Evolutionary conservation across 2,329 filamentous ascomycete genomes (phyloP).

Genomic region (Ilyonectria sp.): DNA sequence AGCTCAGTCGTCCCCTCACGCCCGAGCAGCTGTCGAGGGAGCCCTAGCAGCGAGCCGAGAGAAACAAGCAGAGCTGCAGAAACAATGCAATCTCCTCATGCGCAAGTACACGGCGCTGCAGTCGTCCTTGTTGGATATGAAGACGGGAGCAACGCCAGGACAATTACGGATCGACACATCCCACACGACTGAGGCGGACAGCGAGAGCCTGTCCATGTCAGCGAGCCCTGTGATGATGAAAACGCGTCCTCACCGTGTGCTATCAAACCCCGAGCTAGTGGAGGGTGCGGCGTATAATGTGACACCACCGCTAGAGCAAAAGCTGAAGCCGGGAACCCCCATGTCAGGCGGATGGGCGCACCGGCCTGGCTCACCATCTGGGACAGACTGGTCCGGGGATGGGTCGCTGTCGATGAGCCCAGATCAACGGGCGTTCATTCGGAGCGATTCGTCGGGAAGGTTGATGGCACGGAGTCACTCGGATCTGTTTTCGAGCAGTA

Average conservation of each 20-base stretch:
- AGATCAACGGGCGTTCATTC: conserved; percentile 62
- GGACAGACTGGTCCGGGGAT: conserved; percentile 50
- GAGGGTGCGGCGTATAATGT: conserved; percentile 61
- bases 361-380: conserved; percentile 57
- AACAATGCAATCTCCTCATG: conserved; percentile 64
- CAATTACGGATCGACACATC: conserved; percentile 43
- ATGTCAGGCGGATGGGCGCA: conserved; percentile 49
- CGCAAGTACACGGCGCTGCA: conserved; percentile 69
- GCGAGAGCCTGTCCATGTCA: conserved; percentile 55
- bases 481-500: conserved; percentile 56
- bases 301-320: conserved; percentile 59
- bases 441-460: conserved; percentile 57
- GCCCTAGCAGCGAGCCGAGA: conserved; percentile 66
- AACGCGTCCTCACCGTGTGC: conserved; percentile 56
- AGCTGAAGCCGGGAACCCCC: conserved; percentile 50
- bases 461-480: conserved; percentile 41
- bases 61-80: conserved; percentile 69
- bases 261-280: conserved; percentile 62
- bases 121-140: conserved; percentile 64
- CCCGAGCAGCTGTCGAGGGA: conserved; percentile 59
- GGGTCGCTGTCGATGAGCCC: conserved; percentile 51
- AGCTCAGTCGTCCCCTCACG: conserved; percentile 43
- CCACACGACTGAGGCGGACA: conserved; percentile 46
- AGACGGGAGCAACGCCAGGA: conserved; percentile 50
- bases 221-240: conserved; percentile 57